phyloP scores from a whole-genome alignment of 345 rosid genomes.

The Salix purpurea region DNA sequence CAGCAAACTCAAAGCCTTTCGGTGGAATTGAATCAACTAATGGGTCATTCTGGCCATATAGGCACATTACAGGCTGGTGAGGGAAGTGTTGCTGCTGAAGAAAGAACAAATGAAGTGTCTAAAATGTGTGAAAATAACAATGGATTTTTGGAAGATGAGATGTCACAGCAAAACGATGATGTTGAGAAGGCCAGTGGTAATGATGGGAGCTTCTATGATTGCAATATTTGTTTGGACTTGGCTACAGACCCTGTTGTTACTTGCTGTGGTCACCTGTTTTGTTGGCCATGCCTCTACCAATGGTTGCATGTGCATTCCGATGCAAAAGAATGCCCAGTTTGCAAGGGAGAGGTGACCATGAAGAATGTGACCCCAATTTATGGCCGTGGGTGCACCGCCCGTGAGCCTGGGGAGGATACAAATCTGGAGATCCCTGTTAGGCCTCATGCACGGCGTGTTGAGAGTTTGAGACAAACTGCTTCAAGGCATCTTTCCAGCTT shows the following conservation, averaged over 20 bases:
- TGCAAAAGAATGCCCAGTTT: conserved; percentile 92
- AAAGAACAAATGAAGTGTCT: conserved; percentile 50
- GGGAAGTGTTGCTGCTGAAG: conserved; percentile 74
- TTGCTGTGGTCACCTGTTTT: conserved; percentile 33
- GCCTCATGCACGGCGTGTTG: conserved; percentile 75
- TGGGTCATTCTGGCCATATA: conserved; percentile 42
- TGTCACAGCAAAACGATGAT: conserved; percentile 49
- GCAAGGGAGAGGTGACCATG: conserved; percentile 82
- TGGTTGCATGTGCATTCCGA: conserved; percentile 48
- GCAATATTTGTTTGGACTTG: conserved; percentile 31
- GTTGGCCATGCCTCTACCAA: conserved; percentile 27
- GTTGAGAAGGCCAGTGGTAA: conserved; percentile 47
- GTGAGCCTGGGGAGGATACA: conserved; percentile 51
- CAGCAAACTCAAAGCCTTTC: conserved; percentile 43
- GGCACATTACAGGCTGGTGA: conserved; percentile 73
- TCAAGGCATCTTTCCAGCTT: conserved; percentile 56
- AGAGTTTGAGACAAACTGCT: conserved; percentile 80
- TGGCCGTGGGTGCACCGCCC: conserved; percentile 62
- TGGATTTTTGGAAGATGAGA: conserved; percentile 51
- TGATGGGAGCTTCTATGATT: conserved; percentile 58
- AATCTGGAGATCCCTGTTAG: conserved; percentile 68
- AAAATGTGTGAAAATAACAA: conserved; percentile 69
- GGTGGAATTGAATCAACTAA: conserved; percentile 55
- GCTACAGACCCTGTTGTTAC: conserved; percentile 29
- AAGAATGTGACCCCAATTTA: conserved; percentile 83